phyloP scores from a whole-genome alignment of 371 early-diverging fungal species.

The Mucor lusitanicus region DNA sequence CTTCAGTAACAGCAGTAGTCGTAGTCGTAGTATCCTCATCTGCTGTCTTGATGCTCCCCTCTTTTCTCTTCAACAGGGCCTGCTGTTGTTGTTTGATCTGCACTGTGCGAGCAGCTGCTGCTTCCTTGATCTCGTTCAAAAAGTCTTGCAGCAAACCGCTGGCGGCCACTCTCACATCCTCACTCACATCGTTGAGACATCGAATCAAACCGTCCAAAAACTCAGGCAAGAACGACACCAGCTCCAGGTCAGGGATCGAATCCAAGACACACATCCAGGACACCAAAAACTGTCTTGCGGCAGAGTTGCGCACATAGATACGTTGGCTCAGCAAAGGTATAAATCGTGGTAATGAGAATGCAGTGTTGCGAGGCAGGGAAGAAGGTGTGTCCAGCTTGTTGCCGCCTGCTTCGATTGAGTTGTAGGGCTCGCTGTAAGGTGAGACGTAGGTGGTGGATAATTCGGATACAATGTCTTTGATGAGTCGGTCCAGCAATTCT shows the following conservation, averaged over 20 bases:
- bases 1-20: neutral
- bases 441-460: slow-evolving; percentile 69
- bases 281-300: slow-evolving; percentile 87
- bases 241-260: slow-evolving; percentile 88
- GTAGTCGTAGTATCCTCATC: too few relatives aligned
- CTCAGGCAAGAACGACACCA: slow-evolving; percentile 83
- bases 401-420: slow-evolving; percentile 30
- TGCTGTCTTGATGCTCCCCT: neutral
- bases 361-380: slow-evolving; percentile 42
- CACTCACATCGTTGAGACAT: slow-evolving; percentile 83
- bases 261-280: slow-evolving; percentile 90
- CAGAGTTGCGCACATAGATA: slow-evolving; percentile 83
- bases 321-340: slow-evolving; percentile 89
- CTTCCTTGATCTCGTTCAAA: slow-evolving; percentile 77
- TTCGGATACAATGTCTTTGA: slow-evolving; percentile 94
- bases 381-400: slow-evolving; percentile 22
- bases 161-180: slow-evolving; percentile 80
- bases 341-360: slow-evolving; percentile 85
- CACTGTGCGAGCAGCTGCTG: slow-evolving; percentile 57
- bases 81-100: slow-evolving; percentile 18
- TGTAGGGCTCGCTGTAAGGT: slow-evolving; percentile 32
- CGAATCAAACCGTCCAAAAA: slow-evolving; percentile 87
- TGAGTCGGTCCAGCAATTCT: slow-evolving; percentile 82
- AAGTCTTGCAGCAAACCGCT: slow-evolving; percentile 73
- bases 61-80: neutral